Percentiles rank a stretch among this genome's conserved stretches.
Evolutionary conservation across 371 early-diverging fungal genomes (phyloP).

Genomic region (Apophysomyces sp.): DNA sequence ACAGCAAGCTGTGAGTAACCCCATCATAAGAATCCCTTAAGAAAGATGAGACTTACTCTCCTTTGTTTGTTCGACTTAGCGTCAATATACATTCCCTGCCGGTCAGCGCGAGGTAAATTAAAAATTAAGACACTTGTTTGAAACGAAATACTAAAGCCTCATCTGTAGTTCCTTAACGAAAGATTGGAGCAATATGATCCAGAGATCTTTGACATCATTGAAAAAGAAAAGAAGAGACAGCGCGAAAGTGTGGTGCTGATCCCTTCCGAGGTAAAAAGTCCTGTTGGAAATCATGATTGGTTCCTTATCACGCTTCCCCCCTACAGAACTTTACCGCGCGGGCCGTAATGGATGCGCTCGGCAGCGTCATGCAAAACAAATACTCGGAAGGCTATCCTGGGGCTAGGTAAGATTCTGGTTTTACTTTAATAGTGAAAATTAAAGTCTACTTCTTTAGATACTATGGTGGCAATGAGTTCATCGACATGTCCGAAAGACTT

Average conservation of each 20-base stretch:
- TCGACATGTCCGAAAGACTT: constrained; percentile 94
- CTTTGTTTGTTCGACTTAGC: constrained; percentile 29
- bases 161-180: constrained; percentile 61
- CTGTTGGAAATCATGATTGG: neutral
- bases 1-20: constrained; percentile 20
- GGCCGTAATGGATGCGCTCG: constrained; percentile 96
- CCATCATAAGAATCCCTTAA: neutral
- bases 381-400: constrained; percentile 99
- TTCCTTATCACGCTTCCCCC: neutral
- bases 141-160: neutral
- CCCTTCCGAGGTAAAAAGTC: constrained; percentile 90
- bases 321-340: constrained; percentile 96
- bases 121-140: neutral
- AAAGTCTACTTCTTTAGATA: constrained; percentile 55
- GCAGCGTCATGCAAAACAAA: constrained; percentile 99
- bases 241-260: constrained; percentile 92
- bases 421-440: constrained; percentile 10
- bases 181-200: constrained; percentile 81
- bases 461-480: constrained; percentile 99
- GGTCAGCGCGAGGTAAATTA: constrained; percentile 57
- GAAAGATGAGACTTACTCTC: neutral
- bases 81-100: constrained; percentile 62
- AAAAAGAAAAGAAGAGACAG: constrained; percentile 96
- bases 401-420: constrained; percentile 61
- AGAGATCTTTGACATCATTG: constrained; percentile 93